phyloP scores from a whole-genome alignment of 1,284 basidiomycete genomes.

The Spongispora temasekensis region DNA sequence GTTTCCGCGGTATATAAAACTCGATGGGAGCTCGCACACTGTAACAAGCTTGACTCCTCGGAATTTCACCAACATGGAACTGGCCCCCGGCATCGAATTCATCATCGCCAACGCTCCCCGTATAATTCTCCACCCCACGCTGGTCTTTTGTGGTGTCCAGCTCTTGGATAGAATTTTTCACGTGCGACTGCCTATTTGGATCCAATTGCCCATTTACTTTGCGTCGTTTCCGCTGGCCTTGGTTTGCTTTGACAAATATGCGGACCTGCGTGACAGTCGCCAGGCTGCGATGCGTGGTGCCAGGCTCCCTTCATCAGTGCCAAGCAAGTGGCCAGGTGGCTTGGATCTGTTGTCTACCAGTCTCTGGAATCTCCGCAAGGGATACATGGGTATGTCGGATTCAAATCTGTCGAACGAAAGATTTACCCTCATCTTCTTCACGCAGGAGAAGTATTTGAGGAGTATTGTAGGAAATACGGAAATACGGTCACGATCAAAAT shows the following conservation, averaged over 20 bases:
- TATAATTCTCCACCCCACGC: constrained; percentile 19
- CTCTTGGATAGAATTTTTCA: constrained; percentile 5
- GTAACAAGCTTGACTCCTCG: neutral
- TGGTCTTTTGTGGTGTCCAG: constrained; percentile 16
- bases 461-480: constrained; percentile 23
- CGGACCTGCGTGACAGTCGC: constrained; percentile 26
- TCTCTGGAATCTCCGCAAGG: constrained; percentile 26
- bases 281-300: constrained; percentile 37
- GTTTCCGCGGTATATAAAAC: constrained; percentile 14
- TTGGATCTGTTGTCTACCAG: constrained; percentile 30
- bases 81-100: constrained; percentile 33
- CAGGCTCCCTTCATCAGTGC: constrained; percentile 31
- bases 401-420: neutral
- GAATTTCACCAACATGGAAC: constrained; percentile 13
- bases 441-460: constrained; percentile 33
- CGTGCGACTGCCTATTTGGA: constrained; percentile 17
- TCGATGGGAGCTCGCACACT: neutral
- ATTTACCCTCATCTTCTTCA: constrained; percentile 1
- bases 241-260: constrained; percentile 17
- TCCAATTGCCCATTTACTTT: constrained; percentile 18
- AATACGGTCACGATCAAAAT: constrained; percentile 33
- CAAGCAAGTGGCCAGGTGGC: constrained; percentile 36
- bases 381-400: constrained; percentile 37
- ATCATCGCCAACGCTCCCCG: constrained; percentile 21
- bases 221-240: constrained; percentile 32